phyloP scores from a whole-genome alignment of 768 basidiomycete species.

The Dacryopinax spathularia region DNA sequence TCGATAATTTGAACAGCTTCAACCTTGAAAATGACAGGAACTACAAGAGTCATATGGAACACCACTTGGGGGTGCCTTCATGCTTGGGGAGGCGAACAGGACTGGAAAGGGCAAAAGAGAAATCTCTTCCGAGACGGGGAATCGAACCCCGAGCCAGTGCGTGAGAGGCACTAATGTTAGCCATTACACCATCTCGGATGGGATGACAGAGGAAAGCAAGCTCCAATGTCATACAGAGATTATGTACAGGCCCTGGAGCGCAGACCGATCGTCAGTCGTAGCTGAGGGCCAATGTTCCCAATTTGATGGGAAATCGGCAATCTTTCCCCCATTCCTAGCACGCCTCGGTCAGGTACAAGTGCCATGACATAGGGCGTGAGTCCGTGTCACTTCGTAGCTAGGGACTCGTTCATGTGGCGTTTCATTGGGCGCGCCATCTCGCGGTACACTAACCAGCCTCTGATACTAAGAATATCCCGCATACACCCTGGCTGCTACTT shows the following conservation, averaged over 20 bases:
- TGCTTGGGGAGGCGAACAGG: background rate
- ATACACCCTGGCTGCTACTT: background rate
- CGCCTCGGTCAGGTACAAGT: no score
- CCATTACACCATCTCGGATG: constrained; percentile 14
- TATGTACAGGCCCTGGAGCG: no score
- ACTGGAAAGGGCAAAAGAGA: constrained; percentile 1
- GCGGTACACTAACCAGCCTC: background rate
- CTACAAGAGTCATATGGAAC: background rate
- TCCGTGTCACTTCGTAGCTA: no score
- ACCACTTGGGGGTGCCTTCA: background rate
- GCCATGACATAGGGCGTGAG: no score
- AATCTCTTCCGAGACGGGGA: constrained; percentile 13
- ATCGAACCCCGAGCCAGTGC: constrained; percentile 15
- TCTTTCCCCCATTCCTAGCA: no score
- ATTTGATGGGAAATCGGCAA: no score
- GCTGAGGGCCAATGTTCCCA: no score
- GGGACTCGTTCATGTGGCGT: background rate
- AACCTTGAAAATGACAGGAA: no score
- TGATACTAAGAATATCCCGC: background rate
- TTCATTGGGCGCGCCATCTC: background rate
- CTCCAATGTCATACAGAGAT: no score
- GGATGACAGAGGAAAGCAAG: background rate
- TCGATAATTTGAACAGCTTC: no score
- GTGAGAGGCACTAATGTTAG: constrained; percentile 15
- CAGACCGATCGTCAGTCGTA: no score